Conservation (phyloP, 352 stramenopile species). For the Phytopythium montanum region DNA sequence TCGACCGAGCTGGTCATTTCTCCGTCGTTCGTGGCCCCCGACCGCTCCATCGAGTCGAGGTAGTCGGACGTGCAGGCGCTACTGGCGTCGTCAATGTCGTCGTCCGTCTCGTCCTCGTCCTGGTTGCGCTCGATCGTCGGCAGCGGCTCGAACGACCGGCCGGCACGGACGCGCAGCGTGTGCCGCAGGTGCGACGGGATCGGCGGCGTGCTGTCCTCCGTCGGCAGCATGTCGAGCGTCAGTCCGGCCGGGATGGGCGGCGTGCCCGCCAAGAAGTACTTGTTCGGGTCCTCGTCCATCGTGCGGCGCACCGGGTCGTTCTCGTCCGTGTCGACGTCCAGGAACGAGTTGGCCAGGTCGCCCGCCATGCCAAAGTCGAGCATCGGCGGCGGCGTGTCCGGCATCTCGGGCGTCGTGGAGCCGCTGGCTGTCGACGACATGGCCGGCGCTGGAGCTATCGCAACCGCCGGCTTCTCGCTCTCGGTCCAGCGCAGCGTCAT, state of each 20-base stretch:
- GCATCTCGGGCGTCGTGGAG: slow-evolving; percentile 19
- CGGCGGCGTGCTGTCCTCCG: slow-evolving; percentile 29
- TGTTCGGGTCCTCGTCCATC: slow-evolving; percentile 29
- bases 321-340: slow-evolving; percentile 47
- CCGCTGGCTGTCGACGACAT: slow-evolving; percentile 20
- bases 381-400: slow-evolving; percentile 24
- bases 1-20: slow-evolving; percentile 24
- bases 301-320: slow-evolving; percentile 38
- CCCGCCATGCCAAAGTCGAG: slow-evolving; percentile 17
- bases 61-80: slow-evolving; percentile 27
- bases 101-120: slow-evolving; percentile 21
- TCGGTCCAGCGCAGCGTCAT: slow-evolving; percentile 43
- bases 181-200: slow-evolving; percentile 29
- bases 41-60: slow-evolving; percentile 10
- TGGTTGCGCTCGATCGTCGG: slow-evolving; percentile 18
- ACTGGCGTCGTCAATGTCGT: slow-evolving; percentile 27
- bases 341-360: slow-evolving; percentile 39
- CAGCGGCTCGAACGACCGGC: slow-evolving; percentile 10
- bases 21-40: slow-evolving; percentile 6
- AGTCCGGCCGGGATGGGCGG: slow-evolving; percentile 46
- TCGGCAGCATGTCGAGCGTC: slow-evolving; percentile 45
- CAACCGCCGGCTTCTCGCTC: slow-evolving; percentile 12
- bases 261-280: slow-evolving; percentile 34
- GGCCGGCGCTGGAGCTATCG: slow-evolving; percentile 6
- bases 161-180: slow-evolving; percentile 21